Evolutionary conservation across 2,329 filamentous ascomycete species (phyloP).

Genomic region (Didymella pomorum): DNA sequence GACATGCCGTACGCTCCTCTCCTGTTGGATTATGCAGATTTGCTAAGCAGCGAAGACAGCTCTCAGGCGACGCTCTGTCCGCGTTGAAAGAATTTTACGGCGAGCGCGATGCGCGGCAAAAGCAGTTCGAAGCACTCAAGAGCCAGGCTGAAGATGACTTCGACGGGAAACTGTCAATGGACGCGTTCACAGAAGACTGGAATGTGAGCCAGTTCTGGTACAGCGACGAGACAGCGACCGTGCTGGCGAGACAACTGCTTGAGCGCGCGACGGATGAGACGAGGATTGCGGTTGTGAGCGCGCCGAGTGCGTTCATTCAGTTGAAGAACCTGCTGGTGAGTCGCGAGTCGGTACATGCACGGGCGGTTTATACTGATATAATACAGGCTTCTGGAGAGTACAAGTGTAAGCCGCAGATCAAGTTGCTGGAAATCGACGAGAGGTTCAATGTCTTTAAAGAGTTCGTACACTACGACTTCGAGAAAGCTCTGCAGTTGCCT

Average conservation of each 20-base stretch:
- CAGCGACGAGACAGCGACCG: conserved; percentile 72
- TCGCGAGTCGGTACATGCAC: neutral
- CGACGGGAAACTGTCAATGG: conserved; percentile 65
- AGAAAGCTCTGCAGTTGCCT: conserved; percentile 71
- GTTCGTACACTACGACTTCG: conserved; percentile 78
- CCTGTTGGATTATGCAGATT: neutral
- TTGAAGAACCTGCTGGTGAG: conserved; percentile 73
- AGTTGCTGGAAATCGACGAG: conserved; percentile 76
- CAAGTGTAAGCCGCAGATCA: conserved; percentile 61
- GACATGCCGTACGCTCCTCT: conserved; percentile 44
- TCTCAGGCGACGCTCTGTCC: conserved; percentile 71
- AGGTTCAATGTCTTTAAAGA: conserved; percentile 78
- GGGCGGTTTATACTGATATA: neutral
- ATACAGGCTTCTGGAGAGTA: conserved; percentile 43
- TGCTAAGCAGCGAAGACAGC: conserved; percentile 57
- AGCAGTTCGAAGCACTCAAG: conserved; percentile 74
- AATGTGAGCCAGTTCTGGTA: conserved; percentile 88
- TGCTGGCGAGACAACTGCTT: conserved; percentile 71
- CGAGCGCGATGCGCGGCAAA: conserved; percentile 72
- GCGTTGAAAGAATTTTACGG: conserved; percentile 77
- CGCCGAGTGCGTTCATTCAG: conserved; percentile 79
- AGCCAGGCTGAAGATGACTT: conserved; percentile 66
- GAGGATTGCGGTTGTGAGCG: conserved; percentile 73
- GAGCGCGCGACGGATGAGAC: conserved; percentile 65
- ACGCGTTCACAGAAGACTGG: conserved; percentile 81